These are phyloP conservation scores for Stachybotrys chlorohalonatus DNA, from an alignment of 2,329 filamentous ascomycete species.

Conservation along the genomic window DNA sequence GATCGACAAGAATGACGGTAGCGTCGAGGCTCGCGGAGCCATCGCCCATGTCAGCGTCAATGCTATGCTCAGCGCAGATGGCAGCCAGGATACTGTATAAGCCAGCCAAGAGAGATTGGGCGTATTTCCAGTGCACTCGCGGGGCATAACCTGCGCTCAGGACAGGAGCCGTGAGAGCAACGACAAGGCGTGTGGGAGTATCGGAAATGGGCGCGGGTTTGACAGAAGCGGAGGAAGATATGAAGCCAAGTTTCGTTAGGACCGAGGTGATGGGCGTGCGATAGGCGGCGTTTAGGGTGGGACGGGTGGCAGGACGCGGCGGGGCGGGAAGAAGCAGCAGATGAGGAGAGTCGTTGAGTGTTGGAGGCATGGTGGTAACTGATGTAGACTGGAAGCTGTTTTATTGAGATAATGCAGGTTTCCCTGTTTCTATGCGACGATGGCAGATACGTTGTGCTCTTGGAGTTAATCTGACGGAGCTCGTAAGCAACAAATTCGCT, in stretches of 20 bases:
- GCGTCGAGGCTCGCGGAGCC: slow-evolving; percentile 63
- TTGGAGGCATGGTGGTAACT: not conserved
- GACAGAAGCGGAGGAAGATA: slow-evolving; percentile 1
- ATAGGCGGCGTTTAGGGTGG: slow-evolving; percentile 50
- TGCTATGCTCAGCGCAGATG: slow-evolving; percentile 54
- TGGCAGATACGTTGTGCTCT: no score
- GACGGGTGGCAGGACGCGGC: slow-evolving; percentile 42
- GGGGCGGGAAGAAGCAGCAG: slow-evolving; percentile 57
- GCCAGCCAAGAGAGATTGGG: slow-evolving; percentile 65
- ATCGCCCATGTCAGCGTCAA: slow-evolving; percentile 46
- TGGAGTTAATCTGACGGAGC: no score
- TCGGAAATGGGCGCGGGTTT: slow-evolving; percentile 12
- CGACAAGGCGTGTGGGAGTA: slow-evolving; percentile 29
- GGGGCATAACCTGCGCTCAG: slow-evolving; percentile 37
- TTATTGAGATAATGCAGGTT: no score
- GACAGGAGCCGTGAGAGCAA: slow-evolving; percentile 55
- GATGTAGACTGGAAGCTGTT: no score
- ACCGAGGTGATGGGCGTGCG: slow-evolving; percentile 46
- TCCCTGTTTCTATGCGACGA: no score
- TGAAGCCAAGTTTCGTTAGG: slow-evolving; percentile 35
- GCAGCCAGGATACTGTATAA: slow-evolving; percentile 71
- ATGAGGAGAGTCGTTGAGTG: not conserved
- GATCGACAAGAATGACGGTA: slow-evolving; percentile 64
- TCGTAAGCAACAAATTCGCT: no score
- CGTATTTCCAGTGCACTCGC: slow-evolving; percentile 50